Conservation (phyloP, 1,284 basidiomycete species). For the Grifola frondosa region DNA sequence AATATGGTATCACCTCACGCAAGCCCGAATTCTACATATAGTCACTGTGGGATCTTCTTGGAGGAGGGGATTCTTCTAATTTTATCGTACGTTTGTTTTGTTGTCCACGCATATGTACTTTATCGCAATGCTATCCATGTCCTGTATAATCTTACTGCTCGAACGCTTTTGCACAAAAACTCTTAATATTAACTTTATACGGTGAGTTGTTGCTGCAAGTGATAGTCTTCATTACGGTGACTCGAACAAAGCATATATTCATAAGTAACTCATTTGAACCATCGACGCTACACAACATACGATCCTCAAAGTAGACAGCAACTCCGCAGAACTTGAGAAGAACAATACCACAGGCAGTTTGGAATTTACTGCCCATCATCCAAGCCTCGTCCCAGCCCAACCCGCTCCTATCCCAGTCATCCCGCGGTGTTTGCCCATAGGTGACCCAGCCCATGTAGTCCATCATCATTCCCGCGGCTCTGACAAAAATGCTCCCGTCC, state of each 20-base stretch:
- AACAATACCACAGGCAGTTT: too few species aligned
- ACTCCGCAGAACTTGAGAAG: too few species aligned
- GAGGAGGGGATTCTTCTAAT: constrained; percentile 14
- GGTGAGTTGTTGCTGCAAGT: background rate
- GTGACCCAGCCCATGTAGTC: constrained; percentile 3
- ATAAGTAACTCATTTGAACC: too few species aligned
- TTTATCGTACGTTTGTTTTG: constrained; percentile 7
- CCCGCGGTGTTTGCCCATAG: background rate
- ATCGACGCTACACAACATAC: too few species aligned
- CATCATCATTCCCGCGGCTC: constrained; percentile 2
- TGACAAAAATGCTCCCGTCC: background rate
- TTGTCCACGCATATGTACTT: constrained; percentile 22
- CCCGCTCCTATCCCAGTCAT: constrained; percentile 2
- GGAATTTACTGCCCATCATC: too few species aligned
- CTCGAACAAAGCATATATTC: too few species aligned
- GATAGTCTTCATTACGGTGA: too few species aligned
- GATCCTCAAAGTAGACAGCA: too few species aligned
- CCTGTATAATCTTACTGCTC: background rate
- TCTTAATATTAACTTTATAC: background rate
- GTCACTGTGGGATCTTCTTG: constrained; percentile 8
- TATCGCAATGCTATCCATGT: constrained; percentile 19
- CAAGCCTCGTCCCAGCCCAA: constrained; percentile 3
- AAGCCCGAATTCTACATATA: constrained; percentile 89
- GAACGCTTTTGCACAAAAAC: too few species aligned
- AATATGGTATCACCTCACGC: constrained; percentile 94